Evolutionary conservation across 352 stramenopile species (phyloP).

Genomic region (Phytopythium litorale): DNA sequence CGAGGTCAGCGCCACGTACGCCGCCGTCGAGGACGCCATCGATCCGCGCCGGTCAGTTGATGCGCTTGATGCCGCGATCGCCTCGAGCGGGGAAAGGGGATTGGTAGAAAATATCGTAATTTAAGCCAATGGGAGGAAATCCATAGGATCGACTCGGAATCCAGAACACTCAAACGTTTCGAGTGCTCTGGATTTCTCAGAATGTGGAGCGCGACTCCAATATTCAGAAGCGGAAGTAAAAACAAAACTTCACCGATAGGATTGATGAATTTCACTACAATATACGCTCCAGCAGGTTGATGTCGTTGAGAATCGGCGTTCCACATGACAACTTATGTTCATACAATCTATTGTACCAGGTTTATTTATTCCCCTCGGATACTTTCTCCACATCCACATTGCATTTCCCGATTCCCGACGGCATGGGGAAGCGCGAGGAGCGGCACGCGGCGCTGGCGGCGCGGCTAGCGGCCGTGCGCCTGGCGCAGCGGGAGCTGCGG

Average conservation of each 20-base stretch:
- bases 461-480: slow-evolving; percentile 41
- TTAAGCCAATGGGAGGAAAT: no score
- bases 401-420: neutral
- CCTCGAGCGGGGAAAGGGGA: neutral
- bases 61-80: neutral
- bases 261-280: no score
- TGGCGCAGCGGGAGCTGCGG: slow-evolving; percentile 36
- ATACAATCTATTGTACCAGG: no score
- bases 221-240: no score
- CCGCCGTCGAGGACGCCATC: slow-evolving; percentile 24
- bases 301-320: no score
- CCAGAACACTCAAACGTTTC: no score
- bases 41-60: slow-evolving; percentile 6
- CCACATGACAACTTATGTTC: no score
- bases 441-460: slow-evolving; percentile 62
- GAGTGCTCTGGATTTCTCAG: no score
- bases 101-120: neutral
- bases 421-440: slow-evolving; percentile 25
- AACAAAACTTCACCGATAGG: no score
- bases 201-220: no score
- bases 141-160: no score
- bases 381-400: neutral
- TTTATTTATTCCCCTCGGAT: neutral
- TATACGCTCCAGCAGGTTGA: no score
- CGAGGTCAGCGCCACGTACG: slow-evolving; percentile 59